Conservation (phyloP, 495 filamentous ascomycete species). For the Aspergillus coremiiformis region DNA sequence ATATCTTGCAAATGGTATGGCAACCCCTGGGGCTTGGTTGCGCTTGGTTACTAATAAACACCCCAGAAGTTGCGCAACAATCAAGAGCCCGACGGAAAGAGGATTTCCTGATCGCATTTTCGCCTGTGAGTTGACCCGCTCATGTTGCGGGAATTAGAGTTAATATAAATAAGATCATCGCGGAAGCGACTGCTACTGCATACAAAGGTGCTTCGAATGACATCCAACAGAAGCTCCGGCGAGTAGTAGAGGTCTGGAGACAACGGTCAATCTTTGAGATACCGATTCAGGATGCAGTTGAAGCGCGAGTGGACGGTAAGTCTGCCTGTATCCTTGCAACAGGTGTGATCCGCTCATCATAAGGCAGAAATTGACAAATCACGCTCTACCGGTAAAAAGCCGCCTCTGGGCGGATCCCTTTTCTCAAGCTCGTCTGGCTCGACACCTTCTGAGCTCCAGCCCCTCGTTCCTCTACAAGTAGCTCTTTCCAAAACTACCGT, state of each 20-base stretch:
- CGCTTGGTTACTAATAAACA: conserved; percentile 15
- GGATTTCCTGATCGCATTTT: conserved; percentile 86
- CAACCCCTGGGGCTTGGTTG: neutral
- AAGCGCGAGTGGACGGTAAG: conserved; percentile 69
- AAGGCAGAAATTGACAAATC: conserved; percentile 68
- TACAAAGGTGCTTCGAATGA: conserved; percentile 82
- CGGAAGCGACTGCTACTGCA: conserved; percentile 72
- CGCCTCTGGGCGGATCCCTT: conserved; percentile 61
- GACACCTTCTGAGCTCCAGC: conserved; percentile 67
- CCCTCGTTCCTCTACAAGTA: conserved; percentile 64
- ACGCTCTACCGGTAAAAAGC: conserved; percentile 58
- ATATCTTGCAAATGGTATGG: conserved; percentile 87
- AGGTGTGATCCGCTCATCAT: conserved; percentile 2
- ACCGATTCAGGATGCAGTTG: conserved; percentile 68
- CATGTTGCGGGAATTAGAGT: neutral
- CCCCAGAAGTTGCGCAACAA: conserved; percentile 85
- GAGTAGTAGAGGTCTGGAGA: conserved; percentile 92
- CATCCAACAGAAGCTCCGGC: conserved; percentile 75
- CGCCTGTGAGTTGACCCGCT: conserved; percentile 47
- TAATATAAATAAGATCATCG: conserved; percentile 55
- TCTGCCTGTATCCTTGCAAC: neutral
- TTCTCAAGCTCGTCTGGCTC: conserved; percentile 50
- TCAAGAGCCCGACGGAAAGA: conserved; percentile 84
- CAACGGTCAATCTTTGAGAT: conserved; percentile 77
- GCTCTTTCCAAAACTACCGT: conserved; percentile 62